Percentiles rank a stretch among this genome's conserved stretches.
Evolutionary conservation across 306 rosid species (phyloP).

Genomic region (Lagenaria siceraria): DNA sequence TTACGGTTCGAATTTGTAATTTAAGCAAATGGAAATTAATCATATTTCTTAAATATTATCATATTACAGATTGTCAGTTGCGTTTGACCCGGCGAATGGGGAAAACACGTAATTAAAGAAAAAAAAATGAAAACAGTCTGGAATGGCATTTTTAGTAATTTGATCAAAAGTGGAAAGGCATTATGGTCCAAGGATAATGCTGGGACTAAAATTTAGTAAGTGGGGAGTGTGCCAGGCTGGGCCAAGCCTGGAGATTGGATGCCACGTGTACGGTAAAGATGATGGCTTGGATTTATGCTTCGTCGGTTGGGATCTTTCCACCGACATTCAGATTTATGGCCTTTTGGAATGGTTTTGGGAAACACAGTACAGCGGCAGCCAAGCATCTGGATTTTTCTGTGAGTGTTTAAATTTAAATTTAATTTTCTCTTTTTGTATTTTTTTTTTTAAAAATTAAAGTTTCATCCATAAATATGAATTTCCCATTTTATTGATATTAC

Average conservation of each 20-base stretch:
- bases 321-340: slow-evolving; percentile 7
- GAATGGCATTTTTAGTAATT: not conserved
- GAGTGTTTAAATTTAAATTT: not conserved
- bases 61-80: not conserved
- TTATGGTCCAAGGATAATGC: not conserved
- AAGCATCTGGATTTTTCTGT: not conserved
- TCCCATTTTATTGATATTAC: too few relatives aligned
- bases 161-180: not conserved
- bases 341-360: not conserved
- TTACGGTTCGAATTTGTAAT: too few relatives aligned
- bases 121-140: not conserved
- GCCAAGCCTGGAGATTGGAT: not conserved
- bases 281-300: not conserved
- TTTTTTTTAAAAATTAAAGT: too few relatives aligned
- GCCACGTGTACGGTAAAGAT: not conserved
- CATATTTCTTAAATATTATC: not conserved
- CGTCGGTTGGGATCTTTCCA: not conserved
- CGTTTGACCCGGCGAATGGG: not conserved
- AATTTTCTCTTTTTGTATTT: not conserved
- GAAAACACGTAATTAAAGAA: not conserved
- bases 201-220: not conserved
- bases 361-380: not conserved
- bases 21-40: too few relatives aligned
- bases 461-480: too few relatives aligned
- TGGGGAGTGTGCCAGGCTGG: slow-evolving; percentile 1